Evolutionary conservation across 768 basidiomycete species (phyloP).

Genomic region (Termitomyces sp.): DNA sequence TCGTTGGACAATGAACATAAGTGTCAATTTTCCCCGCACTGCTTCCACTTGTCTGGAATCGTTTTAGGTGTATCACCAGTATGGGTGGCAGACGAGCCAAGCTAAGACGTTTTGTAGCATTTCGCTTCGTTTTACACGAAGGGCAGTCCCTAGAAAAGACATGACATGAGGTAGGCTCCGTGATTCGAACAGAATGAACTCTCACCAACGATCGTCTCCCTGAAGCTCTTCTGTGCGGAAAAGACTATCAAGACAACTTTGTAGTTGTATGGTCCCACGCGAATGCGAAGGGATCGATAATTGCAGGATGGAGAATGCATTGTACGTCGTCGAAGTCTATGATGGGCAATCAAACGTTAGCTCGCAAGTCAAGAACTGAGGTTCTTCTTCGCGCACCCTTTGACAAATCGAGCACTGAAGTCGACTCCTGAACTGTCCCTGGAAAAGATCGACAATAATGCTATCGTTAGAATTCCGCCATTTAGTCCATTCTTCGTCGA

Average conservation of each 20-base stretch:
- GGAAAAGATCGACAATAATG: constrained; percentile 94
- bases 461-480: constrained; percentile 91
- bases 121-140: constrained; percentile 83
- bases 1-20: constrained; percentile 84
- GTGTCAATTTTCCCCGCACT: constrained; percentile 98
- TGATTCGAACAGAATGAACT: background rate
- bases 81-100: constrained; percentile 92
- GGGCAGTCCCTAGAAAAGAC: constrained; percentile 78
- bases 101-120: constrained; percentile 82
- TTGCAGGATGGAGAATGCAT: constrained; percentile 93
- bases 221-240: constrained; percentile 89
- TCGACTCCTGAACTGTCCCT: constrained; percentile 92
- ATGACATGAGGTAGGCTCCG: background rate
- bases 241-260: constrained; percentile 85
- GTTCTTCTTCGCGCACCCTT: constrained; percentile 57
- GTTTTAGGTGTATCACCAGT: constrained; percentile 87
- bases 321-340: constrained; percentile 96
- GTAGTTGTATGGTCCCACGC: constrained; percentile 61
- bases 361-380: constrained; percentile 11
- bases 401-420: constrained; percentile 88
- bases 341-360: constrained; percentile 1
- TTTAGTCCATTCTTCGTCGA: constrained; percentile 88
- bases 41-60: constrained; percentile 86
- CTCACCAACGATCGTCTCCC: constrained; percentile 90
- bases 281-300: constrained; percentile 70